A percentile compares a stretch with the other conserved stretches of the same genome.
Conservation (phyloP, 2,329 filamentous ascomycete species). For the Alternaria longipes region DNA sequence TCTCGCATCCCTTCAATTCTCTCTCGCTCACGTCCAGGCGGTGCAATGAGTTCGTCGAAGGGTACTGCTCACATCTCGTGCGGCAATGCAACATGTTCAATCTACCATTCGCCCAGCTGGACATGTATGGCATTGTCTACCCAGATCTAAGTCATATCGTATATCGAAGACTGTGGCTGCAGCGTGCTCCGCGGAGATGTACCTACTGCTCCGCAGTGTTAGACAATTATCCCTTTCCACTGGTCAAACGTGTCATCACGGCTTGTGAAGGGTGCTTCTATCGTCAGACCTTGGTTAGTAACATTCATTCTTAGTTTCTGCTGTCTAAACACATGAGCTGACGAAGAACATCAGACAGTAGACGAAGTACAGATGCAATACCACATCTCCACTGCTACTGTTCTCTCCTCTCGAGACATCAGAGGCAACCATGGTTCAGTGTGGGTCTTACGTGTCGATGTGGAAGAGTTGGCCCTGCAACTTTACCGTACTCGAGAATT, state of each 20-base stretch:
- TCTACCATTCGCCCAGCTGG: constrained; percentile 37
- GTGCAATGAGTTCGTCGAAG: constrained; percentile 34
- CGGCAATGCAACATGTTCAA: constrained; percentile 42
- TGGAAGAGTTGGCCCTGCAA: constrained; percentile 40
- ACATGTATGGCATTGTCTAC: constrained; percentile 34
- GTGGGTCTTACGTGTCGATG: constrained; percentile 43
- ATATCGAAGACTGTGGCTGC: constrained; percentile 44
- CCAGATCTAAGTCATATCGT: constrained; percentile 40
- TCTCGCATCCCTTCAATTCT: constrained; percentile 40
- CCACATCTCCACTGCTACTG: constrained; percentile 32
- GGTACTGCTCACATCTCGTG: constrained; percentile 40
- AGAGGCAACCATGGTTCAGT: constrained; percentile 24
- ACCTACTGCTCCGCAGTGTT: constrained; percentile 37
- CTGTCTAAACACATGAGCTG: background rate
- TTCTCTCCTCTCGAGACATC: constrained; percentile 25
- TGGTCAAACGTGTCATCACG: constrained; percentile 29
- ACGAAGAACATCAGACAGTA: constrained; percentile 25
- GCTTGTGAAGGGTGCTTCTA: constrained; percentile 44
- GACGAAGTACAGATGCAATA: constrained; percentile 42
- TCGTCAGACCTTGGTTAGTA: constrained; percentile 36
- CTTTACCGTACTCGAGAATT: constrained; percentile 44
- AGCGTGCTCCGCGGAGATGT: constrained; percentile 39
- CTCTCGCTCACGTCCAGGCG: constrained; percentile 37
- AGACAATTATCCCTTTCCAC: constrained; percentile 37
- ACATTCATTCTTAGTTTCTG: too few relatives aligned